These are phyloP conservation scores for Stephania cephalantha DNA, from an alignment of 164 flowering plant genomes.

Conservation along the genomic window DNA sequence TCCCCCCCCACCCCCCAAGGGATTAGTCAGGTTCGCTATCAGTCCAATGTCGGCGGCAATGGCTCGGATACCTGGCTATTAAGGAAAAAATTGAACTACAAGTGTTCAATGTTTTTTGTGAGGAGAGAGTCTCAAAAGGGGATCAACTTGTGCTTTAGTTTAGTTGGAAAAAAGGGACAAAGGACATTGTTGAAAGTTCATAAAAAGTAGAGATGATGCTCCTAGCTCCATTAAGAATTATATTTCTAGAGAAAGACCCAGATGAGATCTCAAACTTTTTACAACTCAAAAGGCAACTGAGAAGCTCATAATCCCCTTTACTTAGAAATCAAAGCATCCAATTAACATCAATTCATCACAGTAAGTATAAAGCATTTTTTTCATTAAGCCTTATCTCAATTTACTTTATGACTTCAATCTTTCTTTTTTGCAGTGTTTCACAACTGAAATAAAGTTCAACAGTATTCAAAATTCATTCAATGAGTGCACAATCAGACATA, in stretches of 20 bases:
- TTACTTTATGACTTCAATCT: not conserved
- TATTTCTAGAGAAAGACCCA: slow-evolving; percentile 9
- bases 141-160: slow-evolving; percentile 22
- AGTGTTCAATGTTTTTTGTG: not conserved
- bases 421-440: not conserved
- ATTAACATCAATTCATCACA: not conserved
- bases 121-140: slow-evolving; percentile 7
- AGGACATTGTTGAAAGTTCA: slow-evolving; percentile 17
- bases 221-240: not conserved
- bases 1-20: too few relatives aligned
- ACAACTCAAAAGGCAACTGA: not conserved
- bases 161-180: slow-evolving; percentile 24
- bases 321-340: not conserved
- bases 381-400: not conserved
- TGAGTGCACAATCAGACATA: not conserved
- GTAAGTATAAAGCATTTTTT: not conserved
- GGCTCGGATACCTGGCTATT: too few relatives aligned
- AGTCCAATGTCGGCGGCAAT: too few relatives aligned
- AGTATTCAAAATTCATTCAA: not conserved
- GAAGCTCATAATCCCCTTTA: not conserved
- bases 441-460: not conserved
- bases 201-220: slow-evolving; percentile 15
- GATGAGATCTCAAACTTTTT: slow-evolving; percentile 12
- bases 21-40: too few relatives aligned
- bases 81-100: not conserved